Evolutionary conservation across 495 filamentous ascomycete species (phyloP), one percentile per base, ranked within the genome.

Genomic region (Usnea hakonensis): DNA sequence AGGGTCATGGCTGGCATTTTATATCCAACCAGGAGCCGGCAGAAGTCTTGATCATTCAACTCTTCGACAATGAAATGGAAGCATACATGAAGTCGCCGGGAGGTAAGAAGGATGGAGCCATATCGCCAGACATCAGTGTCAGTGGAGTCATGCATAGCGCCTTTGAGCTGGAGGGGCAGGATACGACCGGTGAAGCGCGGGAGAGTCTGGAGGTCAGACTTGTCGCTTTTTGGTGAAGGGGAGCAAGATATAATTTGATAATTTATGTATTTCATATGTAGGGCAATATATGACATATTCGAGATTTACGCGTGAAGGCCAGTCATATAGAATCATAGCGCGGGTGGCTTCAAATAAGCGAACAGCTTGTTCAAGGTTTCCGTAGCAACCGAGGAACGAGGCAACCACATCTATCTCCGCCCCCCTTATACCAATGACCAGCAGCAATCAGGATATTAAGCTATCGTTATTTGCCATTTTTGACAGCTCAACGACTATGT

Each of bases 141-240:
- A 53, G 48, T 53, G 48, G 48, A 53, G 48, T 53, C 30, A 57
- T 57, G 55, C 55, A 57, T 40, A 57, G 55, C 21, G 35, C 30
- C 37, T 33, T 41, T 33, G 55, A 57, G 23, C 26, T 57, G 28
- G 30, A 57, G 55, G 55, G 35, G 21, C 35, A 37, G 33, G 55
- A 57, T 6, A 11, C n/a, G 23, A n/a, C 21, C 30, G 37, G 35
- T 11, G 55, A 57, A 26, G 1, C 55, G 21, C 33, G 55, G 37
- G 55, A 57, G 55, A 57, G 55, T 41, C 35, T 57, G 9, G 55
- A 57, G 35, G 14, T 57, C 13, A 37, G 55, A 23, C 11, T 33
- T 57, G 13, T 41, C 33, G 55, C 35, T 23, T 36, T 57, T 26
- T 57, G 55, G 55, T 57, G 50, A 54, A 5, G 50, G 50, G 11